These are phyloP conservation scores for Lagerstroemia speciosa DNA, from an alignment of 345 rosid genomes.

Conservation along the genomic window DNA sequence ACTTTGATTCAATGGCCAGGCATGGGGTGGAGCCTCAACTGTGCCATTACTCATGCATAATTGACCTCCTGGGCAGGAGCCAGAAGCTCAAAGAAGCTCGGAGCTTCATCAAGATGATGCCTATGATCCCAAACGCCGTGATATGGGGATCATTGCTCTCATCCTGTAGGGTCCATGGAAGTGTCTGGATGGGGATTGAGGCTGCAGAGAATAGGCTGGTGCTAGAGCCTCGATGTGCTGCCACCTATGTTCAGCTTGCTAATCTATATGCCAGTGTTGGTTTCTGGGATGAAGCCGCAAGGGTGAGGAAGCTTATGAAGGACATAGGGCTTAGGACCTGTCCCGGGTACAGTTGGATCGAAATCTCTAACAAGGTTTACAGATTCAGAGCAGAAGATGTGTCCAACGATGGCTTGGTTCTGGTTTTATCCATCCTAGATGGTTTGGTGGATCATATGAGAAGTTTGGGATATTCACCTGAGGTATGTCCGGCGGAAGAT, in stretches of 20 bases:
- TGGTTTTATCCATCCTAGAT: conserved; percentile 36
- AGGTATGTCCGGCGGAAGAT: conserved; percentile 15
- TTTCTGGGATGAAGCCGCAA: conserved; percentile 65
- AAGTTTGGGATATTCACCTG: conserved; percentile 19
- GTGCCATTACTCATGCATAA: conserved; percentile 75
- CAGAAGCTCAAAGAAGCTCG: conserved; percentile 67
- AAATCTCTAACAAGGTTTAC: conserved; percentile 49
- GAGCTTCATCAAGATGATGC: conserved; percentile 48
- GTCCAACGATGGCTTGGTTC: conserved; percentile 26
- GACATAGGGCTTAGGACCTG: conserved; percentile 55
- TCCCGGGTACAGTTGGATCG: conserved; percentile 88
- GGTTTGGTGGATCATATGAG: conserved; percentile 46
- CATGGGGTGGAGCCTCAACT: conserved; percentile 47
- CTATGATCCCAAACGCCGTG: conserved; percentile 57
- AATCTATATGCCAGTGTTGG: conserved; percentile 63
- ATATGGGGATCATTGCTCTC: conserved; percentile 85
- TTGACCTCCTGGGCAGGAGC: conserved; percentile 88
- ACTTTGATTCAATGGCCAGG: conserved; percentile 50
- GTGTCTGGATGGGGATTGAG: conserved; percentile 59
- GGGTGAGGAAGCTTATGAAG: conserved; percentile 70
- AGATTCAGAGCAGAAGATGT: conserved; percentile 71
- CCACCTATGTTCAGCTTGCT: conserved; percentile 71
- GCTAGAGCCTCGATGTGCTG: conserved; percentile 68
- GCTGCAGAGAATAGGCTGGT: conserved; percentile 71
- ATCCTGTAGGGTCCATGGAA: conserved; percentile 69